phyloP scores from a whole-genome alignment of 164 flowering plant species.

The Berberis vulgaris region DNA sequence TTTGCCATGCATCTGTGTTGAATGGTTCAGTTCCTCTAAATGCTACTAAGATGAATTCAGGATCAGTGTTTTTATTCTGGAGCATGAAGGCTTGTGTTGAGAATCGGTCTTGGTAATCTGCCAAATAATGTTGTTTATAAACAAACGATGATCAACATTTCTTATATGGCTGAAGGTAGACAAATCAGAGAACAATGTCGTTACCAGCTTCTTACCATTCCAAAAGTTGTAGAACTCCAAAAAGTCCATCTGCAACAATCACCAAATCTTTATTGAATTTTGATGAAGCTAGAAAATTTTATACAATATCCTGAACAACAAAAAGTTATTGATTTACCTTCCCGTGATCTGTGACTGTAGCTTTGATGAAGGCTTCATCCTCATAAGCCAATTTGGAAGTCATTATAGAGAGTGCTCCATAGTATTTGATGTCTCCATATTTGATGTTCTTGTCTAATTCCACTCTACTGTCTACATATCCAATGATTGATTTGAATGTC shows the following conservation, averaged over 20 bases:
- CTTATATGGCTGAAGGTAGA: too few species aligned
- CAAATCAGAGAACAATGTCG: not conserved
- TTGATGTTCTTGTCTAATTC: slow-evolving; percentile 30
- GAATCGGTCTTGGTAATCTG: slow-evolving; percentile 25
- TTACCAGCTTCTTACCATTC: slow-evolving; percentile 47
- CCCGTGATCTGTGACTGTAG: slow-evolving; percentile 36
- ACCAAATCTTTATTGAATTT: not conserved
- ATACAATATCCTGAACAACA: not conserved
- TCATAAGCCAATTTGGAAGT: slow-evolving; percentile 61
- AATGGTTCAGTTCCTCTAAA: slow-evolving; percentile 68
- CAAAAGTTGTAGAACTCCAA: slow-evolving; percentile 48
- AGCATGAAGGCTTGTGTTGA: slow-evolving; percentile 51
- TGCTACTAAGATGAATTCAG: slow-evolving; percentile 39
- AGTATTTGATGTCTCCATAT: slow-evolving; percentile 27
- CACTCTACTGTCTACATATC: slow-evolving; percentile 33
- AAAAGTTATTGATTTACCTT: slow-evolving; percentile 31
- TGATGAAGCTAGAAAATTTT: not conserved
- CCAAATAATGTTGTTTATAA: not conserved
- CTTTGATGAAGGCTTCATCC: slow-evolving; percentile 29
- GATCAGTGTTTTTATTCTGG: slow-evolving; percentile 25
- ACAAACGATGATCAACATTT: too few species aligned
- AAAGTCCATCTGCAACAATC: slow-evolving; percentile 56
- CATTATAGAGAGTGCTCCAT: slow-evolving; percentile 42
- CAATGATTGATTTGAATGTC: slow-evolving; percentile 28
- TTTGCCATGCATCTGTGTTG: slow-evolving; percentile 44